phyloP scores from a whole-genome alignment of 1,139 yeast genomes.

The Citeromyces hawaiiensis region DNA sequence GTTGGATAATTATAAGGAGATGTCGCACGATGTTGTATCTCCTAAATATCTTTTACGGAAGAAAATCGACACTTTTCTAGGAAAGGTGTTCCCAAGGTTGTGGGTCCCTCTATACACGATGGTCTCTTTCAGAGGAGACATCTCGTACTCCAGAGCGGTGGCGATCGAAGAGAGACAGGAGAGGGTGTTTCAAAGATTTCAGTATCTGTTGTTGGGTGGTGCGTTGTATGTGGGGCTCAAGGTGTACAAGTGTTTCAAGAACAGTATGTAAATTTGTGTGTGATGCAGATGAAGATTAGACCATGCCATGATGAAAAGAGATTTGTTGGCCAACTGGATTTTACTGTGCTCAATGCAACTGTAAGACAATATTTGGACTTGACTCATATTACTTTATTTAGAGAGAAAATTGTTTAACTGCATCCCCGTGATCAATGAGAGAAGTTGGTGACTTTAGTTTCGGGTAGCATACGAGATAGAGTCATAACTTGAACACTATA shows the following conservation, averaged over 20 bases:
- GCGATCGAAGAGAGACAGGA: constrained; percentile 36
- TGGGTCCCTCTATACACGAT: constrained; percentile 89
- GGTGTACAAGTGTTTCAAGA: not conserved
- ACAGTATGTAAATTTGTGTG: too few relatives aligned
- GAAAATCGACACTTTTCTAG: constrained; percentile 51
- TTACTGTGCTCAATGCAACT: too few relatives aligned
- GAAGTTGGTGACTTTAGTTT: too few relatives aligned
- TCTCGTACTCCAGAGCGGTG: constrained; percentile 63
- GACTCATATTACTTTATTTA: too few relatives aligned
- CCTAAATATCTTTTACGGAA: constrained; percentile 50
- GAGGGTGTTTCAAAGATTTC: constrained; percentile 14
- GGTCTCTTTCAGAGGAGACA: constrained; percentile 83
- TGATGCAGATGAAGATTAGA: too few relatives aligned
- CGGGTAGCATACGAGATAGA: too few relatives aligned
- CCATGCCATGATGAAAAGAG: too few relatives aligned
- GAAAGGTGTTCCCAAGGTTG: constrained; percentile 35
- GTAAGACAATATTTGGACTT: too few relatives aligned
- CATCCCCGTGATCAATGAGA: too few relatives aligned
- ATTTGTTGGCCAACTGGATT: too few relatives aligned
- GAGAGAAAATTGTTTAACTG: too few relatives aligned
- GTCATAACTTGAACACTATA: too few relatives aligned
- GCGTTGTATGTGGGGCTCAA: not conserved
- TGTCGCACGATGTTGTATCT: constrained; percentile 77
- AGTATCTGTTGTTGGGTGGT: not conserved
- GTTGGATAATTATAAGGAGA: constrained; percentile 69